These are phyloP conservation scores for Peronospora belbahrii DNA, from an alignment of 352 stramenopile species.

Conservation along the genomic window DNA sequence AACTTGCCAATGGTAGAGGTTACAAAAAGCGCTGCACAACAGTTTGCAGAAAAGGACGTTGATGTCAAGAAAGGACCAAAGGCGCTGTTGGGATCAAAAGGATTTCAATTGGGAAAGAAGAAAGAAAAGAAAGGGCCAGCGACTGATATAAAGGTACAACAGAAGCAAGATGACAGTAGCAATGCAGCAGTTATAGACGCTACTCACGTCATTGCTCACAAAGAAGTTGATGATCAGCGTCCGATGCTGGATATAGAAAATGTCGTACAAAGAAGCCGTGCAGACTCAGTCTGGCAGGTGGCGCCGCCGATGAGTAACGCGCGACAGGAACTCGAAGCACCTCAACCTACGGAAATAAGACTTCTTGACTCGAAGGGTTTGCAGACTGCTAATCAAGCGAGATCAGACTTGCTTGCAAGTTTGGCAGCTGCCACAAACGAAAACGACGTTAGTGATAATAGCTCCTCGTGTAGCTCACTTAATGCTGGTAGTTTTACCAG, in stretches of 20 bases:
- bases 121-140: constrained; percentile 15
- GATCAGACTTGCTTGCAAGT: constrained; percentile 3
- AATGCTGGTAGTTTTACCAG: constrained; percentile 5
- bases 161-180: constrained; percentile 3
- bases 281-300: constrained; percentile 36
- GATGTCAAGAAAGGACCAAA: constrained; percentile 19
- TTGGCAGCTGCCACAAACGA: neutral
- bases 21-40: neutral
- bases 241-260: constrained; percentile 29
- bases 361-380: constrained; percentile 16
- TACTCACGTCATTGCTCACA: neutral
- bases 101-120: constrained; percentile 23
- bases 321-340: constrained; percentile 2
- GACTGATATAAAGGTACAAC: constrained; percentile 8
- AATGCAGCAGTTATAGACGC: constrained; percentile 8
- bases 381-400: constrained; percentile 11
- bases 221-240: constrained; percentile 15
- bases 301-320: constrained; percentile 3
- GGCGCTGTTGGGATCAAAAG: constrained; percentile 17
- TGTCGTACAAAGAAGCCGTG: constrained; percentile 22
- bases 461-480: constrained; percentile 1
- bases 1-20: neutral
- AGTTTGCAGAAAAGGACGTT: constrained; percentile 1
- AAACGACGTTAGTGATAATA: constrained; percentile 9
- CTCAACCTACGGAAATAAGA: constrained; percentile 1